Conservation (phyloP, 148 eudicot genomes). For the Rhododendron griersonianum region DNA sequence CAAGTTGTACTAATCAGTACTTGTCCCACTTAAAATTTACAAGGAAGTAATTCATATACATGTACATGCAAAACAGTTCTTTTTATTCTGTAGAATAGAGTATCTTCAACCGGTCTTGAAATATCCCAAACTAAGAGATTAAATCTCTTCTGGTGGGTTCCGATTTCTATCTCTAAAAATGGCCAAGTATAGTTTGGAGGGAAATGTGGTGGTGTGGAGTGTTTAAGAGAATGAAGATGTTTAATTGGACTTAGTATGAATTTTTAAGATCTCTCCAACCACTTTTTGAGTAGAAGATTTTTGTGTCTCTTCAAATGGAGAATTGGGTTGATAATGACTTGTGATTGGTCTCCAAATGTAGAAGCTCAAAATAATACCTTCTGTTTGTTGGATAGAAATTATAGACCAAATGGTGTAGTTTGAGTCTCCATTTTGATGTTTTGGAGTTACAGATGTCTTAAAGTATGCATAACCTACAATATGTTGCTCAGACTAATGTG, state of each 20-base stretch:
- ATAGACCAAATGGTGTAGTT: neutral
- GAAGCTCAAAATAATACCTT: neutral
- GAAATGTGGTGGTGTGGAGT: neutral
- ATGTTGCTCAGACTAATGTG: neutral
- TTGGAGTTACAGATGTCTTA: neutral
- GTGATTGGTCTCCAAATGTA: neutral
- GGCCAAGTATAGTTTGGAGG: neutral
- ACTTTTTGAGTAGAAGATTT: neutral
- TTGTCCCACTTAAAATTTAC: neutral
- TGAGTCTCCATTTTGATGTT: neutral
- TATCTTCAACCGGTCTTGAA: too few relatives aligned
- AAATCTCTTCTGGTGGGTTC: neutral
- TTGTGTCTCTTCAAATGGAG: neutral
- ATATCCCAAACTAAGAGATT: neutral
- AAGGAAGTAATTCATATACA: neutral
- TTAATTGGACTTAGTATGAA: neutral
- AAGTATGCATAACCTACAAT: neutral
- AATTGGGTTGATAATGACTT: neutral
- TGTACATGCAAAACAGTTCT: neutral
- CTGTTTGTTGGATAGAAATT: neutral
- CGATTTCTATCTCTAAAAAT: neutral
- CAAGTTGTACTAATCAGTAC: neutral
- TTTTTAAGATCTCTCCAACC: neutral
- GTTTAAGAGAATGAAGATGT: neutral
- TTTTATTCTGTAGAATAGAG: neutral